Evolutionary conservation across 2,329 filamentous ascomycete species (phyloP).

Genomic region (Epichloe baconii): DNA sequence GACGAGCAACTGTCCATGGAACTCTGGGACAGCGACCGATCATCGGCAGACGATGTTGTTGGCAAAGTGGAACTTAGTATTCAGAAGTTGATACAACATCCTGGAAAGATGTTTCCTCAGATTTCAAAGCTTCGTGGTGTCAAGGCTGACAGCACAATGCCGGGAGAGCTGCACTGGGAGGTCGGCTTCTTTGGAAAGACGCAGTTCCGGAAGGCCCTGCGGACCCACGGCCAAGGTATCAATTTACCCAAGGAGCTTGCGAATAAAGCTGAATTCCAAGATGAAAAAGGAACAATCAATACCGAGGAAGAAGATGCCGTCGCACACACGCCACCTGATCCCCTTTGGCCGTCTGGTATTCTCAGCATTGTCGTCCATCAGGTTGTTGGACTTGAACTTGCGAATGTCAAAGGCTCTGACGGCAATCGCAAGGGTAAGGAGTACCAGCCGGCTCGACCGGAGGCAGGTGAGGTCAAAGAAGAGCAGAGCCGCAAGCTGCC

Average conservation of each 20-base stretch:
- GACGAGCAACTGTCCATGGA: conserved; percentile 89
- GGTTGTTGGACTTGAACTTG: conserved; percentile 87
- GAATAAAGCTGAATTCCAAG: conserved; percentile 65
- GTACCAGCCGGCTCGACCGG: conserved; percentile 73
- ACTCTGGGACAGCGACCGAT: conserved; percentile 90
- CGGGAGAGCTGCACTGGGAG: conserved; percentile 89
- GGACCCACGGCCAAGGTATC: conserved; percentile 76
- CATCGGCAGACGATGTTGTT: conserved; percentile 85
- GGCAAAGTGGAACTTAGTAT: conserved; percentile 90
- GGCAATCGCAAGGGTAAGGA: conserved; percentile 75
- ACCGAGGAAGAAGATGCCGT: conserved; percentile 67
- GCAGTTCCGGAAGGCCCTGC: conserved; percentile 68
- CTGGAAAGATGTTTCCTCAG: conserved; percentile 84
- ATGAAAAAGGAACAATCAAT: conserved; percentile 67
- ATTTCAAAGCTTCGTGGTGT: conserved; percentile 72
- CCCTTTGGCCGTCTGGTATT: conserved; percentile 88
- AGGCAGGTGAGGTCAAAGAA: conserved; percentile 73
- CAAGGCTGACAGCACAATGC: conserved; percentile 77
- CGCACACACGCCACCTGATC: conserved; percentile 80
- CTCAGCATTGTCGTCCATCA: conserved; percentile 82
- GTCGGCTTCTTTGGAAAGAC: conserved; percentile 92
- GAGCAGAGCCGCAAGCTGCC: conserved; percentile 71
- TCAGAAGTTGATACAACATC: conserved; percentile 85
- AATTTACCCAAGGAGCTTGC: conserved; percentile 61
- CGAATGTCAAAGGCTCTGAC: conserved; percentile 73